Conservation (phyloP, 2,329 filamentous ascomycete species). For the Volutella citrinella region DNA sequence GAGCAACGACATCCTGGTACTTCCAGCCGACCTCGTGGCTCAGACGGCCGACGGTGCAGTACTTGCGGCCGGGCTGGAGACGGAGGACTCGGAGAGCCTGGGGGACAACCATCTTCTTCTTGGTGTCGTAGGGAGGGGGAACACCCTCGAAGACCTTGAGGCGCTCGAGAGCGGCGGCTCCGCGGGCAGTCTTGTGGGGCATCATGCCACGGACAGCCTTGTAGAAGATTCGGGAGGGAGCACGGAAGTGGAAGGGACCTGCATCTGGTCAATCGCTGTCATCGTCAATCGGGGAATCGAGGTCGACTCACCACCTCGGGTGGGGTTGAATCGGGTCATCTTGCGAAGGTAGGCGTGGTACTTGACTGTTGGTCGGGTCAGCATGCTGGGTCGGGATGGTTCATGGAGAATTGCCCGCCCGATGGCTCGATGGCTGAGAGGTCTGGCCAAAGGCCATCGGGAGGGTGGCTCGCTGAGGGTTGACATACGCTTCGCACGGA, state of each 20-base stretch:
- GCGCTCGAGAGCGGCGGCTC: constrained; percentile 93
- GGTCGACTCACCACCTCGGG: constrained; percentile 78
- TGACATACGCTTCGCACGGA: constrained; percentile 98
- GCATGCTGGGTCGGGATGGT: too few relatives aligned
- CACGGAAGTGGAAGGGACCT: constrained; percentile 99
- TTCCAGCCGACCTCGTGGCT: constrained; percentile 99
- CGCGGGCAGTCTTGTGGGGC: constrained; percentile 98
- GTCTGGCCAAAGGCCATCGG: too few relatives aligned
- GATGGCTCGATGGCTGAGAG: too few relatives aligned
- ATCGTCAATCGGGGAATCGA: constrained; percentile 11
- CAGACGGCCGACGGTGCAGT: constrained; percentile 97
- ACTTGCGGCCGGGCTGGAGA: constrained; percentile 99
- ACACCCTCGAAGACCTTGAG: constrained; percentile 99
- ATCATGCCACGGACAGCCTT: constrained; percentile 99
- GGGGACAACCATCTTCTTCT: constrained; percentile 99
- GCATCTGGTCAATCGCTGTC: constrained; percentile 35
- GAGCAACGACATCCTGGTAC: constrained; percentile 98
- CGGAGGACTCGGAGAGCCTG: constrained; percentile 95
- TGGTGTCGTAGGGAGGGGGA: constrained; percentile 97
- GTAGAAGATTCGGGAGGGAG: constrained; percentile 99
- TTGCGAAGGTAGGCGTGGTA: constrained; percentile 99
- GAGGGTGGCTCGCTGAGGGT: too few relatives aligned
- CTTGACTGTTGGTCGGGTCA: constrained; percentile 77
- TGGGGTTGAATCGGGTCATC: constrained; percentile 99
- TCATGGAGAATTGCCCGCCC: too few relatives aligned